Conservation (phyloP, 768 basidiomycete species). For the Hemileccinum impolitum region DNA sequence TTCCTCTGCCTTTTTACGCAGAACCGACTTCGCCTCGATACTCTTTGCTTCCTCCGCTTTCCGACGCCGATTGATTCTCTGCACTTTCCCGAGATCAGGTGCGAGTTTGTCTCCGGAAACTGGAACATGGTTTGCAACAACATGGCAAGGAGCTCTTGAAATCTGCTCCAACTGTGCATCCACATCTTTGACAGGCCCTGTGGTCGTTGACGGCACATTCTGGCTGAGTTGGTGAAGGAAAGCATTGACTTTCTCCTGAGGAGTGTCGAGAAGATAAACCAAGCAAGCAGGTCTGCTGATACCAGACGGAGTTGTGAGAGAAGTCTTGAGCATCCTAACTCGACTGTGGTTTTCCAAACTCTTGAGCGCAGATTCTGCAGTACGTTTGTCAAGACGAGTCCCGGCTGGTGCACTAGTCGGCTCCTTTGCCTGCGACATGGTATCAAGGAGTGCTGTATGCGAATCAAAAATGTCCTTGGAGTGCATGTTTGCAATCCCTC, state of each 20-base stretch:
- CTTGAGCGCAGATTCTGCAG: conserved; percentile 56
- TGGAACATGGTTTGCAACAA: conserved; percentile 45
- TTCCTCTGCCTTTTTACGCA: conserved; percentile 65
- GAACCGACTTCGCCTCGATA: conserved; percentile 46
- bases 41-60: conserved; percentile 30
- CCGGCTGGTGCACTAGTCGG: conserved; percentile 67
- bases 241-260: conserved; percentile 48
- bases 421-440: conserved; percentile 56
- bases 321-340: conserved; percentile 68
- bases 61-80: conserved; percentile 32
- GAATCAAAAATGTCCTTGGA: conserved; percentile 68
- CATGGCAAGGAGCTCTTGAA: conserved; percentile 52
- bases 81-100: conserved; percentile 43
- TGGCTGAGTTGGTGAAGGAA: conserved; percentile 59
- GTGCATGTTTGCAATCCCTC: conserved; percentile 65
- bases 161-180: conserved; percentile 43
- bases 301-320: conserved; percentile 57
- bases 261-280: conserved; percentile 59
- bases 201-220: conserved; percentile 25
- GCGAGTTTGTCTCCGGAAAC: conserved; percentile 37
- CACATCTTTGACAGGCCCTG: conserved; percentile 41
- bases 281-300: conserved; percentile 56
- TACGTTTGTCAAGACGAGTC: conserved; percentile 70
- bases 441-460: conserved; percentile 60
- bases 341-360: conserved; percentile 62